phyloP scores from a whole-genome alignment of 208 protist species.

The Acanthamoeba quina region DNA sequence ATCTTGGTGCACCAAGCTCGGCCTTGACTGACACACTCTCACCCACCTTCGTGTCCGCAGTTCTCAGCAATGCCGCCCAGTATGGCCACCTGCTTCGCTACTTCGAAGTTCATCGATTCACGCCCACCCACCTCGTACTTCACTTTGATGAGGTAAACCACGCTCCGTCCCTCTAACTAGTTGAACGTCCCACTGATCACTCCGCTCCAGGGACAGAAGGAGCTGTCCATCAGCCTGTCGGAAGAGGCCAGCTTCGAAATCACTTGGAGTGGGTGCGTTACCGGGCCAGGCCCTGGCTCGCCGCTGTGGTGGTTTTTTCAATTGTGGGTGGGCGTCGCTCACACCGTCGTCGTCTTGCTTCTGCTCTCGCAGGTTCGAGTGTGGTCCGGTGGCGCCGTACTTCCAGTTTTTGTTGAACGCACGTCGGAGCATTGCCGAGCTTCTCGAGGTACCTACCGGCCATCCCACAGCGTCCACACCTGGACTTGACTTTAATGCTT shows the following conservation, averaged over 20 bases:
- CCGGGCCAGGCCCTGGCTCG: too few relatives aligned
- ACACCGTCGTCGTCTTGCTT: neutral
- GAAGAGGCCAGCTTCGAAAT: constrained; percentile 12
- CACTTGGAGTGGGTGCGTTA: constrained; percentile 11
- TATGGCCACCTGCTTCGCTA: constrained; percentile 36
- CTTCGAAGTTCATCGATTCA: constrained; percentile 10
- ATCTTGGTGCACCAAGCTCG: neutral
- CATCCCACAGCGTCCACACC: neutral
- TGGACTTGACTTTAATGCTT: too few relatives aligned
- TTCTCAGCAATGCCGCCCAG: neutral
- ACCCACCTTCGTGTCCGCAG: neutral
- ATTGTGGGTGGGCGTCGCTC: neutral
- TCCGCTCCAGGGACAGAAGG: neutral
- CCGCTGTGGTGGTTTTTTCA: too few relatives aligned
- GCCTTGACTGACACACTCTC: neutral
- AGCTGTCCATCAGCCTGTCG: constrained; percentile 29
- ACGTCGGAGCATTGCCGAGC: constrained; percentile 34
- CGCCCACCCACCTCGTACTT: neutral
- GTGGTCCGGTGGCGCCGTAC: neutral
- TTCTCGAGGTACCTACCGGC: constrained; percentile 17
- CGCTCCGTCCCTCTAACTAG: too few relatives aligned
- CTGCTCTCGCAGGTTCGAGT: neutral
- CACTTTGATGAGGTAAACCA: constrained; percentile 40
- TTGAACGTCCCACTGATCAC: too few relatives aligned
- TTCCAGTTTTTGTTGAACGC: constrained; percentile 37